Percentiles rank a stretch among this genome's conserved stretches.
Evolutionary conservation across 257 asterid species (phyloP).

Genomic region (Jacaranda mimosifolia): DNA sequence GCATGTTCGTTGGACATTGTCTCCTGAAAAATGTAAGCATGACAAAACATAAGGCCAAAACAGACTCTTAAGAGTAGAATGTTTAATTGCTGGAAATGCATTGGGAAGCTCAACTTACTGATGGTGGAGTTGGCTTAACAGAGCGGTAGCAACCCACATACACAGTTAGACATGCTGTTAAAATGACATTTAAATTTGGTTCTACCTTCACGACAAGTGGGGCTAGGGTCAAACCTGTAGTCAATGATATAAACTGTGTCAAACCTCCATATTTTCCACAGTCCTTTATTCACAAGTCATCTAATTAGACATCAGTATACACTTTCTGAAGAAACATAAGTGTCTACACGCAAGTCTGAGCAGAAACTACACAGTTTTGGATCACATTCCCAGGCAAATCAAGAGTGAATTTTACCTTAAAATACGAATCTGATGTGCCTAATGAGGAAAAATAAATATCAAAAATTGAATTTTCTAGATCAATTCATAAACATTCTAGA

Average conservation of each 20-base stretch:
- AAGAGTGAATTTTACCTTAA: neutral
- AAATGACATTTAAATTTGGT: slow-evolving; percentile 87
- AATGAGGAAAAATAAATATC: neutral
- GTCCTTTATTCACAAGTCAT: slow-evolving; percentile 21
- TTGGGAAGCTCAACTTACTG: slow-evolving; percentile 60
- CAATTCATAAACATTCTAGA: neutral
- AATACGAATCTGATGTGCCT: slow-evolving; percentile 3
- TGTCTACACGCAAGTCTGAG: slow-evolving; percentile 12
- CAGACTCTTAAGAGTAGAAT: neutral
- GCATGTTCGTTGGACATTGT: slow-evolving; percentile 98
- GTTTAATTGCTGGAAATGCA: slow-evolving; percentile 12
- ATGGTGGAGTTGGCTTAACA: slow-evolving; percentile 91
- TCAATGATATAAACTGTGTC: slow-evolving; percentile 30
- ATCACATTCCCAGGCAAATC: slow-evolving; percentile 1
- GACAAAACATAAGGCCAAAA: slow-evolving; percentile 15
- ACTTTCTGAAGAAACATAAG: slow-evolving; percentile 14
- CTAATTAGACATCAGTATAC: slow-evolving; percentile 6
- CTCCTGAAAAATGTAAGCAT: slow-evolving; percentile 63
- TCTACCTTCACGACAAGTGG: slow-evolving; percentile 91
- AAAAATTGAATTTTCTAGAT: slow-evolving; percentile 14
- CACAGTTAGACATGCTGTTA: slow-evolving; percentile 91
- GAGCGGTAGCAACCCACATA: slow-evolving; percentile 91
- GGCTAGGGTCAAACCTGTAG: slow-evolving; percentile 85
- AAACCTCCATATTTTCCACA: neutral
- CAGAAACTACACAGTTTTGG: neutral